phyloP scores from a whole-genome alignment of 2,329 filamentous ascomycete genomes.

The Phyllosticta citribraziliensis region DNA sequence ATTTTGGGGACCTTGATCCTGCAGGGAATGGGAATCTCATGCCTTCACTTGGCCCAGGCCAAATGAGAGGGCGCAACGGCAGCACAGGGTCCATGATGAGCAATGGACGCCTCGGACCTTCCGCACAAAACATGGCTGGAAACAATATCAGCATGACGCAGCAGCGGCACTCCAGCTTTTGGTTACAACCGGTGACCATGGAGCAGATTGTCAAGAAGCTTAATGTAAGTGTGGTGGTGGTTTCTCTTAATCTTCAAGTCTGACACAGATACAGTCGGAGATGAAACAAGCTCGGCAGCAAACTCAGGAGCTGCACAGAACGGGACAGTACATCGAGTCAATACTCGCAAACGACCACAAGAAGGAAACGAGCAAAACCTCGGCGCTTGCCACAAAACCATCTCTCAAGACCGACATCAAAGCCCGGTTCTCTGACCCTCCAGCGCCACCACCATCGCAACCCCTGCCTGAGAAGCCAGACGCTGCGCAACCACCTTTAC shows the following conservation, averaged over 20 bases:
- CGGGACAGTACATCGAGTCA: slow-evolving; percentile 69
- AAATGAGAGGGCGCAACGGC: slow-evolving; percentile 56
- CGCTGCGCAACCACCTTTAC: slow-evolving; percentile 53
- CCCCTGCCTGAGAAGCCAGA: slow-evolving; percentile 91
- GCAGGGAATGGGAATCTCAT: slow-evolving; percentile 56
- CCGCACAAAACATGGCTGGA: slow-evolving; percentile 45
- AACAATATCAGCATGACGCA: slow-evolving; percentile 54
- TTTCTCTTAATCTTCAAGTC: background rate
- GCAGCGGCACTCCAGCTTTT: slow-evolving; percentile 69
- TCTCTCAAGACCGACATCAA: slow-evolving; percentile 61
- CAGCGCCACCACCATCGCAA: slow-evolving; percentile 85
- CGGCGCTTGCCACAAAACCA: slow-evolving; percentile 33
- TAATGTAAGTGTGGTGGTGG: slow-evolving; percentile 48
- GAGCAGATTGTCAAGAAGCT: slow-evolving; percentile 88
- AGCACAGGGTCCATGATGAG: slow-evolving; percentile 46
- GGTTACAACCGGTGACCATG: slow-evolving; percentile 80
- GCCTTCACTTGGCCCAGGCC: slow-evolving; percentile 37
- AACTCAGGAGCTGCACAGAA: slow-evolving; percentile 72
- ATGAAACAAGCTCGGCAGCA: slow-evolving; percentile 85
- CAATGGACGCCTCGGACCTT: slow-evolving; percentile 51
- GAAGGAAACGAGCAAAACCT: slow-evolving; percentile 39
- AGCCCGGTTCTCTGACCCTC: slow-evolving; percentile 81
- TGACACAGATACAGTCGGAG: slow-evolving; percentile 53
- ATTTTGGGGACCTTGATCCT: slow-evolving; percentile 83
- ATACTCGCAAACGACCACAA: slow-evolving; percentile 63